These are phyloP conservation scores for Lagenaria siceraria DNA, from an alignment of 306 rosid genomes.

Conservation along the genomic window DNA sequence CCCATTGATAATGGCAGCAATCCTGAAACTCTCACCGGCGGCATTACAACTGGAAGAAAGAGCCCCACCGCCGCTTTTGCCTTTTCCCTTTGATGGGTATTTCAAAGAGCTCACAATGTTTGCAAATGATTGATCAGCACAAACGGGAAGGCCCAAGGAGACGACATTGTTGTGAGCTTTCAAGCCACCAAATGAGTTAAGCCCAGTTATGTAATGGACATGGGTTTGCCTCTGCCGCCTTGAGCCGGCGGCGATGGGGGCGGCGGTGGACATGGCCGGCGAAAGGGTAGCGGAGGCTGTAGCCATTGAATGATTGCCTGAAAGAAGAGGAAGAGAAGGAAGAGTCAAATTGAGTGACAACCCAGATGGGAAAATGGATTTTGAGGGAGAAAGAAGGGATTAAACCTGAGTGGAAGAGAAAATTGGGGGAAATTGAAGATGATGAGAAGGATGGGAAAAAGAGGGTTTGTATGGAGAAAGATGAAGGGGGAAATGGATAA, in stretches of 20 bases:
- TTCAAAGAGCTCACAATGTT: conserved; percentile 50
- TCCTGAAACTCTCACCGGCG: conserved; percentile 65
- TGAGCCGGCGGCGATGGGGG: conserved; percentile 13
- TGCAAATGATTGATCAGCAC: conserved; percentile 53
- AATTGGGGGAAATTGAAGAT: not conserved
- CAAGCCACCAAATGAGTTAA: conserved; percentile 47
- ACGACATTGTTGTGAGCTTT: conserved; percentile 48
- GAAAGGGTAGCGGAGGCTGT: conserved; percentile 40
- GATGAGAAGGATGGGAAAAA: conserved; percentile 1
- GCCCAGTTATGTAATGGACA: conserved; percentile 35
- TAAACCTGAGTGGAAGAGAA: not conserved
- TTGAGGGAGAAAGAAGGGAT: not conserved
- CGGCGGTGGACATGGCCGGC: conserved; percentile 35
- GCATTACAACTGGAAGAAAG: conserved; percentile 56
- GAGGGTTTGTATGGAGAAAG: conserved; percentile 16
- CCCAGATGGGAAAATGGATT: not conserved
- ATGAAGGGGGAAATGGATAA: conserved; percentile 35
- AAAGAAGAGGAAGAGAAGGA: not conserved
- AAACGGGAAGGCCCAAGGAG: conserved; percentile 36
- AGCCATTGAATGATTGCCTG: conserved; percentile 34
- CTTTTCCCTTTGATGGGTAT: conserved; percentile 26
- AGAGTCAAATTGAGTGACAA: not conserved
- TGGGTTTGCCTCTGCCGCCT: conserved; percentile 16
- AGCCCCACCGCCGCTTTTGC: conserved; percentile 43
- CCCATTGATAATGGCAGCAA: conserved; percentile 58